Conservation (phyloP, 2,329 filamentous ascomycete genomes). For the Aspergillus viridinutans region DNA sequence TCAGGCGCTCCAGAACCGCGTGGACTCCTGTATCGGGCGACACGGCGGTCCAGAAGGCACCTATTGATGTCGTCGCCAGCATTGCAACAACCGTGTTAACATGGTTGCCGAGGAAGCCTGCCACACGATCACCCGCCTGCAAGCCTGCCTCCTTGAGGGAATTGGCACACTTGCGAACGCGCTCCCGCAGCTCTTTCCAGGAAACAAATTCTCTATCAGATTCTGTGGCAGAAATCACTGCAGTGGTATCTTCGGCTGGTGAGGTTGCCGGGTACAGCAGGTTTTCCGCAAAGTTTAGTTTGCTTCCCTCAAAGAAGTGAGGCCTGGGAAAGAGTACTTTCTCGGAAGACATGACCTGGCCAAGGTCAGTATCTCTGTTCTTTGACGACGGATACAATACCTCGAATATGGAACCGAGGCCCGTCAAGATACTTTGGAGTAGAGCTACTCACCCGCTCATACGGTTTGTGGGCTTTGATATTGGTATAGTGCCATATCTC, state of each 20-base stretch:
- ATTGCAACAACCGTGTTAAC: conserved; percentile 81
- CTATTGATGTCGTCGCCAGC: conserved; percentile 75
- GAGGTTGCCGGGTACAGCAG: conserved; percentile 70
- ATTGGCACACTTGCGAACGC: conserved; percentile 68
- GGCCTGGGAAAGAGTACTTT: conserved; percentile 81
- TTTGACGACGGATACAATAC: too few relatives aligned
- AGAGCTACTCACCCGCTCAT: conserved; percentile 30
- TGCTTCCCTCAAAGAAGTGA: conserved; percentile 73
- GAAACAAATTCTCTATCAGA: conserved; percentile 60
- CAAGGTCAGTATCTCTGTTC: conserved; percentile 5
- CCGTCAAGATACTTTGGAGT: neutral
- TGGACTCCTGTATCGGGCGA: conserved; percentile 89
- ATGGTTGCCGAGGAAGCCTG: conserved; percentile 83
- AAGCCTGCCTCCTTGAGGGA: conserved; percentile 66
- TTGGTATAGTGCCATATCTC: conserved; percentile 81
- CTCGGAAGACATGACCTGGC: conserved; percentile 62
- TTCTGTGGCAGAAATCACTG: conserved; percentile 80
- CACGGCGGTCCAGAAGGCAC: conserved; percentile 88
- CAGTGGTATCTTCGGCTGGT: conserved; percentile 56
- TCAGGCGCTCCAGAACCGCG: conserved; percentile 80
- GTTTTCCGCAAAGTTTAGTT: conserved; percentile 92
- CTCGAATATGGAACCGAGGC: neutral
- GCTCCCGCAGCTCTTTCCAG: conserved; percentile 76
- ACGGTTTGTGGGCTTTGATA: conserved; percentile 64
- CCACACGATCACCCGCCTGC: conserved; percentile 57